These are phyloP conservation scores for Pneumocystis jirovecii DNA, from an alignment of 1,139 yeast species.

Conservation along the genomic window DNA sequence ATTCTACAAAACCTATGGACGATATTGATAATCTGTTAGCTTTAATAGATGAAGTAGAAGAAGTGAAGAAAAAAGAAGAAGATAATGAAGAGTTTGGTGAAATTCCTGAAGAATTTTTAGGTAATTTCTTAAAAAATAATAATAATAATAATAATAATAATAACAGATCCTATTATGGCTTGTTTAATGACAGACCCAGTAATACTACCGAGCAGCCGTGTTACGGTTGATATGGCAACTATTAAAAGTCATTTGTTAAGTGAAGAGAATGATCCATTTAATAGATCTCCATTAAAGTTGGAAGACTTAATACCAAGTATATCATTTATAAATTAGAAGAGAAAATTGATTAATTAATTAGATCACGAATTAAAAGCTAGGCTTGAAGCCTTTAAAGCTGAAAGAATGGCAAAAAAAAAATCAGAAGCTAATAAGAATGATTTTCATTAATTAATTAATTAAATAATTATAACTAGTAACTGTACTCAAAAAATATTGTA, in stretches of 20 bases:
- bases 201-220: constrained; percentile 66
- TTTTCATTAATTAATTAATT: not conserved
- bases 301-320: constrained; percentile 65
- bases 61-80: constrained; percentile 32
- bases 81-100: constrained; percentile 62
- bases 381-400: constrained; percentile 7
- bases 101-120: constrained; percentile 80
- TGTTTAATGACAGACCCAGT: constrained; percentile 95
- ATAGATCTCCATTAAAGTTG: constrained; percentile 73
- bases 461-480: not conserved
- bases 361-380: constrained; percentile 7
- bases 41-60: constrained; percentile 53
- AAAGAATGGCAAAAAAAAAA: not conserved
- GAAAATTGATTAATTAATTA: not conserved
- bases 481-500: not conserved
- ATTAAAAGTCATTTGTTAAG: constrained; percentile 85
- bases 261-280: constrained; percentile 95
- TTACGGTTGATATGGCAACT: constrained; percentile 76
- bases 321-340: not conserved
- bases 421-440: not conserved
- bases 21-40: constrained; percentile 37
- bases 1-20: constrained; percentile 38
- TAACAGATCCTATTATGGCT: constrained; percentile 76
- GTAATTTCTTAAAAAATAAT: not conserved
- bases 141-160: not conserved